Base-by-base conservation (phyloP, 2,329 filamentous ascomycete genomes). In the Knufia fluminis region DNA sequence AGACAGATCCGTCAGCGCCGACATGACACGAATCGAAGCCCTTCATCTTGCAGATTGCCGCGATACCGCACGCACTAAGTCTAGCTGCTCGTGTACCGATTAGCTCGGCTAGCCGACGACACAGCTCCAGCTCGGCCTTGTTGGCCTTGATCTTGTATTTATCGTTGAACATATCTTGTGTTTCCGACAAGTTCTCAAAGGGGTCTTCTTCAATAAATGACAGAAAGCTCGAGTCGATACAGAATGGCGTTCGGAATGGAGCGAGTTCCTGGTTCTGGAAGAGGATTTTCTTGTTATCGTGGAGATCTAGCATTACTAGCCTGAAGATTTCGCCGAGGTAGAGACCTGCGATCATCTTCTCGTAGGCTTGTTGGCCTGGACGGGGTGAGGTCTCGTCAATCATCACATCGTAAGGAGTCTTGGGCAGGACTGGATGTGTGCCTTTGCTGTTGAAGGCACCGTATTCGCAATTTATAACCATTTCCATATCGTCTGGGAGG, bases 391-490 rank as follows among this genome's bases (percentile, higher is more conserved):
- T 85, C 59, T 86, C 82, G 72, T 97, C 91, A 62, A 97, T 87
- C 58, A 83, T 80, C 53, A 86, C 73, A 66, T 97, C 91, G 68
- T 92, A 96, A 51, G 79, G 79, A 22, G 90, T 95, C 48, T 82
- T 79, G 10, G 90, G 90, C 10, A 96, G 82, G 48, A 96, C 84
- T 61, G 84, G 77, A 71, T 91, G 85, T 6, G 36, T 19, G 23
- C 45, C 45, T 68, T 94, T 86, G 67, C 95, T 95, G 68, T 96
- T 91, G 63, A 97, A 96, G 28, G 91, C 90, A 57, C 91, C 91
- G 79, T 90, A 96, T 68, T 97, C 91, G 73, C 90, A 96, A 75
- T 96, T 96, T 72, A 97, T 95, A 46, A 88, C 89, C 76, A 96
- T 94, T 41, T 84, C 88, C 53, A 81, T 81, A 54, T 92, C 82